Evolutionary conservation across 805 yeast species (phyloP).

Genomic region (Kluyveromyces aestuarii): DNA sequence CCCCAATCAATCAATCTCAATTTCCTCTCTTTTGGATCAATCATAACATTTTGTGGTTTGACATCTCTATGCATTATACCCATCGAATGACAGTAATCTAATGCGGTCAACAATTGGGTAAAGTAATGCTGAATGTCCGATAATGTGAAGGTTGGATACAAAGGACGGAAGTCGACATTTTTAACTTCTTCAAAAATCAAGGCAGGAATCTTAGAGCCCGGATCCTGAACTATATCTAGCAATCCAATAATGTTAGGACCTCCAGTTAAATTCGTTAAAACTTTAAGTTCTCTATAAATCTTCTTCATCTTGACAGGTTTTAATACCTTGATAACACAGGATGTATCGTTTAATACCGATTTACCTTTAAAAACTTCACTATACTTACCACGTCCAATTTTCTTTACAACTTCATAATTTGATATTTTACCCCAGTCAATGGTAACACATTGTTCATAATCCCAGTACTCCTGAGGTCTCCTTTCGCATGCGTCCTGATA

Average conservation of each 20-base stretch:
- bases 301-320: slow-evolving; percentile 92
- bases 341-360: slow-evolving; percentile 47
- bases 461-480: slow-evolving; percentile 82
- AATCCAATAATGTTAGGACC: slow-evolving; percentile 76
- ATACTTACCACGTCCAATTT: slow-evolving; percentile 88
- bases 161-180: slow-evolving; percentile 76
- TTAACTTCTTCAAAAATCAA: slow-evolving; percentile 77
- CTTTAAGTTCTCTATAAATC: slow-evolving; percentile 83
- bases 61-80: slow-evolving; percentile 95
- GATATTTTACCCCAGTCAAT: slow-evolving; percentile 80
- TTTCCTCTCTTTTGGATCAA: slow-evolving; percentile 56
- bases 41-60: slow-evolving; percentile 90
- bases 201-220: slow-evolving; percentile 77
- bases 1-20: slow-evolving; percentile 91
- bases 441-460: slow-evolving; percentile 55
- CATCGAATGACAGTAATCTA: slow-evolving; percentile 85
- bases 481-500: slow-evolving; percentile 70
- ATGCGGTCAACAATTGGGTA: slow-evolving; percentile 69
- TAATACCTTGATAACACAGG: slow-evolving; percentile 81
- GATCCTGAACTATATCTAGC: slow-evolving; percentile 82
- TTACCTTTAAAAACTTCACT: slow-evolving; percentile 89
- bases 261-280: slow-evolving; percentile 71
- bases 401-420: slow-evolving; percentile 76
- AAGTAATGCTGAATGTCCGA: slow-evolving; percentile 76
- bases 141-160: slow-evolving; percentile 73